A percentile compares a stretch with the other conserved stretches of the same genome.
Evolutionary conservation across 257 asterid species (phyloP).

Genomic region (Gardenia jasminoides): DNA sequence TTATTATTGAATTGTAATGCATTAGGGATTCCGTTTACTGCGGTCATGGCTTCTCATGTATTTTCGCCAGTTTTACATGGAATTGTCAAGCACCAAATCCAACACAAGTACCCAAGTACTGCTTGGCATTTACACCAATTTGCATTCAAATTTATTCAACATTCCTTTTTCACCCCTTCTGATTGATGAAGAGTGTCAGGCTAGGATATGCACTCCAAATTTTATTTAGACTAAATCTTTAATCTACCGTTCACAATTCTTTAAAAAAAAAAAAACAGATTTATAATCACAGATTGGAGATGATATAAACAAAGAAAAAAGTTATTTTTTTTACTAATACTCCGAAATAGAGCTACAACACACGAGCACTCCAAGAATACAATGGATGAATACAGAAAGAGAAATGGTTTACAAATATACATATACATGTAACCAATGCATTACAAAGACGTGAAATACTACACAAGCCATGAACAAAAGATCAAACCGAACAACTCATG

Average conservation of each 20-base stretch:
- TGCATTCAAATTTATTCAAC: background rate
- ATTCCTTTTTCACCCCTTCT: too few relatives aligned
- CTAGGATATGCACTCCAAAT: background rate
- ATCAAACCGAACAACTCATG: background rate
- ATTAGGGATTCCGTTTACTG: too few relatives aligned
- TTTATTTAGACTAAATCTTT: background rate
- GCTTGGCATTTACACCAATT: too few relatives aligned
- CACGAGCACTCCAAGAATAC: background rate
- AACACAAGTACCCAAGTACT: too few relatives aligned
- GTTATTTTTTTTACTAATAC: background rate
- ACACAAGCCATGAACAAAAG: background rate
- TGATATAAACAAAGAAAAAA: background rate
- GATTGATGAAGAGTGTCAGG: background rate
- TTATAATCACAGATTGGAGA: background rate
- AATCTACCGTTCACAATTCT: background rate
- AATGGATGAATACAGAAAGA: background rate
- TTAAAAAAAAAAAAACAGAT: background rate
- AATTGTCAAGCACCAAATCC: too few relatives aligned
- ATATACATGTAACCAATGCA: background rate
- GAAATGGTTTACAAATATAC: background rate
- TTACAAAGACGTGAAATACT: background rate
- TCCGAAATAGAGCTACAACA: background rate
- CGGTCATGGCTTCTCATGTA: too few relatives aligned
- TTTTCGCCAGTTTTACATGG: too few relatives aligned
- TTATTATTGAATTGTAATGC: too few relatives aligned